Base-by-base conservation (phyloP, 2,329 filamentous ascomycete species). In the Colletotrichum falcatum region DNA sequence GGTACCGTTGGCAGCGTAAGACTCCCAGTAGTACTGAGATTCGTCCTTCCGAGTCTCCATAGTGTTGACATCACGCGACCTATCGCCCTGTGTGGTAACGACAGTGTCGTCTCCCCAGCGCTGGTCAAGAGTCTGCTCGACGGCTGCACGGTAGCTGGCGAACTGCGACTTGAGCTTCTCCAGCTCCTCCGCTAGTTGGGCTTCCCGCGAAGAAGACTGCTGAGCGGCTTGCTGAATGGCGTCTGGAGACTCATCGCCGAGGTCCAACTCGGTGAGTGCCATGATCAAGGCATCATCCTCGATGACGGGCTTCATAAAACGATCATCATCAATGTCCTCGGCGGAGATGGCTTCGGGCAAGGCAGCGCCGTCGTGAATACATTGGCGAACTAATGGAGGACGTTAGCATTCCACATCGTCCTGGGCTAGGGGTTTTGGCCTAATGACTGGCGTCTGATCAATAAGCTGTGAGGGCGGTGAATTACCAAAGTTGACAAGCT, bases 211-310 rank as follows among this genome's bases (percentile, higher is more conserved):
- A 49, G 83, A 77, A 49, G 87, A 74, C 26, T 81, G 81, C 26
- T 84, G 79, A 26, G 78, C 74, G 68, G 61, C 53, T 70, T 73
- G 61, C 74, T 74, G 63, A 7, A 54, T 42, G 7, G 69, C 64
- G 12, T 71, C 73, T 20, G 73, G 28, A 20, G 81, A 75, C 16
- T 81, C 80, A 35, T 84, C 80, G 46, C 84, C 82, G 12, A 87
- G 85, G 23, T 79, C 78, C 16, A 97, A 84, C 72, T 98, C 96
- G 73, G 97, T 95, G 26, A 99, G 85, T 66, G 89, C 93, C 78
- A 97, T 94, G 39, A 99, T 89, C 63, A 98, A 84, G 5, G 95
- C 93, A 79, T 99, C 96, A 74, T 98, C 94, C 69, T 96, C 91
- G 9, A 99, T 82, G 5, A 94, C 91, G 0, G 96, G 96, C 77